Evolutionary conservation across 2,329 filamentous ascomycete species (phyloP).

Genomic region (Pezicula radicicola): DNA sequence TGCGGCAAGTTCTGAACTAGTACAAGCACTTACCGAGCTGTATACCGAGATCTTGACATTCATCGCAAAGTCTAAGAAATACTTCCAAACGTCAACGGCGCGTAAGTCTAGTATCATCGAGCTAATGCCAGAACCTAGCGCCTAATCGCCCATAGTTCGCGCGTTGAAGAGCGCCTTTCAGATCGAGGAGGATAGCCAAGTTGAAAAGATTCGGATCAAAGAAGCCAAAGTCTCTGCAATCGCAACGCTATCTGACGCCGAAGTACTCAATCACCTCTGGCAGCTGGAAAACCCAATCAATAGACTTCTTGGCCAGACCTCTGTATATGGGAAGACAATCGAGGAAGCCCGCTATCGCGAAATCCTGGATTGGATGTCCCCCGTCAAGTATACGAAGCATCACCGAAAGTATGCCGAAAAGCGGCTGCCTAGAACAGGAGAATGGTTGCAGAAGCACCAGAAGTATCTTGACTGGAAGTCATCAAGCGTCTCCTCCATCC

Average conservation of each 20-base stretch:
- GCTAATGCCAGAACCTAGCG: not conserved
- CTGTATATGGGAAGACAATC: not conserved
- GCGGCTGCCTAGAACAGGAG: not conserved
- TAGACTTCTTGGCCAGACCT: not conserved
- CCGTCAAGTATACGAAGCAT: not conserved
- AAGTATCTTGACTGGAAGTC: not conserved
- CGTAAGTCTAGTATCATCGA: not conserved
- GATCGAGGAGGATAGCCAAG: not conserved
- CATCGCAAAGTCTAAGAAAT: not conserved
- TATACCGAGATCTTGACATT: not conserved
- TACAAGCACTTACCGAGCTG: not conserved
- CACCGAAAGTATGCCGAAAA: not conserved
- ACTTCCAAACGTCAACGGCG: not conserved
- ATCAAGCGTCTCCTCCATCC: not conserved
- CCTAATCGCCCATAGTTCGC: not conserved
- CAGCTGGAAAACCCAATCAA: not conserved
- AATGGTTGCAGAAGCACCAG: not conserved
- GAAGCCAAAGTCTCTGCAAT: not conserved
- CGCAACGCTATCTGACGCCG: not conserved
- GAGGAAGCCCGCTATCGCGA: not conserved
- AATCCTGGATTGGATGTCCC: not conserved
- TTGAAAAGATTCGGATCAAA: not conserved
- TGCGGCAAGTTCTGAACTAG: too few species aligned
- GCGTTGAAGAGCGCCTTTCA: not conserved
- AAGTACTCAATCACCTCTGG: not conserved